These are phyloP conservation scores for Aspergillus sp. DNA, from an alignment of 2,329 filamentous ascomycete species.

Conservation along the genomic window DNA sequence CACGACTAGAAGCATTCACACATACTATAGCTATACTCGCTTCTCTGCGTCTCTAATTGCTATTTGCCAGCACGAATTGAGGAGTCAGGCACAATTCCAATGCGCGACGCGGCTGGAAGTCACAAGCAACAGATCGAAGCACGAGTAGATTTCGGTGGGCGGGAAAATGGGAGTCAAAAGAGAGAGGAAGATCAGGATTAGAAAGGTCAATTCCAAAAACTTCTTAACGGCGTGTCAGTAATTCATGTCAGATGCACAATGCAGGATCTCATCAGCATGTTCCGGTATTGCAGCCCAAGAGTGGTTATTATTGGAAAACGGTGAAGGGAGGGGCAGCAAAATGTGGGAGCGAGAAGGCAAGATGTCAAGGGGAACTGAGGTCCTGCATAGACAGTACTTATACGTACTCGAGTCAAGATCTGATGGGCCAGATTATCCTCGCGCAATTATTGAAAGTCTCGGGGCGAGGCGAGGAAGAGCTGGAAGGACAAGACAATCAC, in stretches of 20 bases:
- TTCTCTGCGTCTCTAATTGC: not conserved
- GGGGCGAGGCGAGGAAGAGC: slow-evolving; percentile 12
- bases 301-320: slow-evolving; percentile 17
- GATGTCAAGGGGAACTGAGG: slow-evolving; percentile 9
- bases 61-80: not conserved
- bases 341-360: slow-evolving; percentile 13
- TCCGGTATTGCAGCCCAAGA: slow-evolving; percentile 14
- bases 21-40: not conserved
- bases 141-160: not conserved
- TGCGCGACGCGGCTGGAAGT: not conserved
- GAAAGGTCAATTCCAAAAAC: slow-evolving; percentile 2
- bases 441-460: slow-evolving; percentile 20
- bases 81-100: not conserved
- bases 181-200: not conserved
- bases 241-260: slow-evolving; percentile 12
- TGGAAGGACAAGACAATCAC: slow-evolving; percentile 8
- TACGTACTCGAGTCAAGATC: slow-evolving; percentile 7
- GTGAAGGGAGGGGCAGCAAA: slow-evolving; percentile 13
- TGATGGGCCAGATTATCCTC: slow-evolving; percentile 10
- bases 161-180: not conserved
- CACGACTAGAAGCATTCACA: not conserved
- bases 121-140: not conserved
- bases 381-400: slow-evolving; percentile 19
- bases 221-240: not conserved
- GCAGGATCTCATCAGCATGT: slow-evolving; percentile 11